Evolutionary conservation across 73 alveolate genomes (phyloP).

Genomic region (Diophrys appendiculata): DNA sequence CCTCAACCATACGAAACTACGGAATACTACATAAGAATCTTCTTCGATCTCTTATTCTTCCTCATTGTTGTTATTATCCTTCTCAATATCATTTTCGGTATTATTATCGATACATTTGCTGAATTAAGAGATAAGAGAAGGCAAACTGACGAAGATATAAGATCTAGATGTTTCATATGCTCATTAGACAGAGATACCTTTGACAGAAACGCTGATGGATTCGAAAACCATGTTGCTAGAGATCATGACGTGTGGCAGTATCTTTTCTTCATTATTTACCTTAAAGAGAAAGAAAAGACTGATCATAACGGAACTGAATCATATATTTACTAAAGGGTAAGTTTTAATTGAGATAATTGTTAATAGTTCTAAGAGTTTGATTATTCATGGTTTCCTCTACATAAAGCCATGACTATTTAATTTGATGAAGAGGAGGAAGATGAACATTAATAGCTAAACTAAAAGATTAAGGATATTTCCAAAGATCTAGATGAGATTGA

Average conservation of each 20-base stretch:
- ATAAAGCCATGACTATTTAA: background rate
- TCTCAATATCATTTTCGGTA: slow-evolving; percentile 85
- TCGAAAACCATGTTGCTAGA: slow-evolving; percentile 65
- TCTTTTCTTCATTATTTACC: slow-evolving; percentile 54
- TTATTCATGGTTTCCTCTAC: background rate
- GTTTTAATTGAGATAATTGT: background rate
- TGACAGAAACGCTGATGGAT: slow-evolving; percentile 58
- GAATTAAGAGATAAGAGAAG: slow-evolving; percentile 81
- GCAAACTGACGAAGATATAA: slow-evolving; percentile 77
- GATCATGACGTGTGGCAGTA: slow-evolving; percentile 87
- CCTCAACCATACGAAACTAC: slow-evolving; percentile 48
- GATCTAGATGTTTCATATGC: slow-evolving; percentile 81
- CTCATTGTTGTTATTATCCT: slow-evolving; percentile 74
- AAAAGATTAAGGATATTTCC: background rate
- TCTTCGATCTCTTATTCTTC: slow-evolving; percentile 75
- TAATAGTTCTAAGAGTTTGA: background rate
- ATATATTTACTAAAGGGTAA: background rate
- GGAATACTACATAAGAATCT: slow-evolving; percentile 69
- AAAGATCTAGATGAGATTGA: background rate
- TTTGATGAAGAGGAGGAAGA: background rate
- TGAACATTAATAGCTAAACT: background rate
- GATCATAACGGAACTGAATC: background rate
- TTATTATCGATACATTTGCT: slow-evolving; percentile 88
- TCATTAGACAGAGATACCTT: slow-evolving; percentile 64
- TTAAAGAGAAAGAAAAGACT: slow-evolving; percentile 16